Evolutionary conservation across 768 basidiomycete genomes (phyloP).

Genomic region (Asterophora parasitica): DNA sequence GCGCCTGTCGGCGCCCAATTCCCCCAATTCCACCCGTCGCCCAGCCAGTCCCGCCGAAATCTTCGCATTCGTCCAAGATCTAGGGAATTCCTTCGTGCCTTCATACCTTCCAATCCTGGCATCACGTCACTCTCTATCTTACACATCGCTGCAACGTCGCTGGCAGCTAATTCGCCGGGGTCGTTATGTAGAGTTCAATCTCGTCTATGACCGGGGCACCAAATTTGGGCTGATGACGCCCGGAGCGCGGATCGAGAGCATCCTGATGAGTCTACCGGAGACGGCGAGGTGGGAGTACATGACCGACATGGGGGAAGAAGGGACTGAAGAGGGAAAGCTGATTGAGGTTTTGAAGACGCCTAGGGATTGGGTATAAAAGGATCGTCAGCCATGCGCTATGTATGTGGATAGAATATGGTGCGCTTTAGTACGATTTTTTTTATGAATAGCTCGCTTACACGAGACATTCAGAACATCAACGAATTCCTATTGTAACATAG

Average conservation of each 20-base stretch:
- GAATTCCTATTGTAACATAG: no score
- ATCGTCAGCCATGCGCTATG: not conserved
- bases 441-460: no score
- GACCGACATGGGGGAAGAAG: conserved; percentile 63
- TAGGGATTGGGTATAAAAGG: conserved; percentile 50
- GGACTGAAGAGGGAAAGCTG: conserved; percentile 63
- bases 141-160: conserved; percentile 63
- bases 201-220: conserved; percentile 83
- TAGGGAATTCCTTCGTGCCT: conserved; percentile 80
- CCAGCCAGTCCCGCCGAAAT: conserved; percentile 63
- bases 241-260: conserved; percentile 84
- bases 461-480: no score
- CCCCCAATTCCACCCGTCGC: conserved; percentile 30
- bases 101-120: conserved; percentile 87
- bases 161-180: conserved; percentile 94
- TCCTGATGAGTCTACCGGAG: conserved; percentile 86
- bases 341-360: conserved; percentile 59
- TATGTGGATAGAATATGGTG: not conserved
- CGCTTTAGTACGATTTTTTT: no score
- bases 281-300: conserved; percentile 90
- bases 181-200: conserved; percentile 92
- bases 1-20: conserved; percentile 43
- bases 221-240: conserved; percentile 84
- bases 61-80: conserved; percentile 66
- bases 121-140: conserved; percentile 48